Base-by-base conservation (phyloP, 768 basidiomycete species). In the Xerocomellus dryophilus region DNA sequence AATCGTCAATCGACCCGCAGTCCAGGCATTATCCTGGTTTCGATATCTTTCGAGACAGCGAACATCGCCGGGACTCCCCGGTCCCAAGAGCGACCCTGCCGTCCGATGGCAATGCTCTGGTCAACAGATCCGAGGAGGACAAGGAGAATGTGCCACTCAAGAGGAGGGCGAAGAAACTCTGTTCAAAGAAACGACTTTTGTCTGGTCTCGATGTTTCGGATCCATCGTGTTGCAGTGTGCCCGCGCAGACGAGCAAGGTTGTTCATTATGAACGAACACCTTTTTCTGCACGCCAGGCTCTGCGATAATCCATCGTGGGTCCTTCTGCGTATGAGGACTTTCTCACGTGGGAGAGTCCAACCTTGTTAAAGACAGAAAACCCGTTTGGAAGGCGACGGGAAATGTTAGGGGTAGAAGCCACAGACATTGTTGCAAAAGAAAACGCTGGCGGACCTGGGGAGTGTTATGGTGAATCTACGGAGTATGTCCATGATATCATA, bases 11-110 rank as follows among this genome's bases (percentile, higher is more conserved):
- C 27, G 76, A 85, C 62, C 78, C 77, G 2, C 74, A 78, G 42
- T 85, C 84, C 15, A 73, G 78, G 36, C 86, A 87, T 60, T 86
- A 85, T 65, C 86, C 86, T 12, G 85, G 86, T 15, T 88, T 88
- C 60, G 67, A 72, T 36, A 77, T 86, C 41, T 77, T 78, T 61
- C 78, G 71, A 61, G 85, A 87, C 42, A 49, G 43, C 11, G 61
- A 66, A 54, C 63, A 60, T 42, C 45, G 46, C 41, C 52, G 54
- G 21, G 54, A 17, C 36, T 47, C 59, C 18, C 48, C 47, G 2
- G 15, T 39, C 38, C 27, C 36, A 23, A 35, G 53, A 34, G 45
- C 25, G 14, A 43, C 49, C 3, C 29, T 47, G 23, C 43, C 57
- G 34, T 47, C 53, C n/a, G 53, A 42, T 29, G 27, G 38, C 29